Evolutionary conservation across 2,329 filamentous ascomycete genomes (phyloP), one percentile per base, ranked within the genome.

Genomic region (Fusarium haematococcum): DNA sequence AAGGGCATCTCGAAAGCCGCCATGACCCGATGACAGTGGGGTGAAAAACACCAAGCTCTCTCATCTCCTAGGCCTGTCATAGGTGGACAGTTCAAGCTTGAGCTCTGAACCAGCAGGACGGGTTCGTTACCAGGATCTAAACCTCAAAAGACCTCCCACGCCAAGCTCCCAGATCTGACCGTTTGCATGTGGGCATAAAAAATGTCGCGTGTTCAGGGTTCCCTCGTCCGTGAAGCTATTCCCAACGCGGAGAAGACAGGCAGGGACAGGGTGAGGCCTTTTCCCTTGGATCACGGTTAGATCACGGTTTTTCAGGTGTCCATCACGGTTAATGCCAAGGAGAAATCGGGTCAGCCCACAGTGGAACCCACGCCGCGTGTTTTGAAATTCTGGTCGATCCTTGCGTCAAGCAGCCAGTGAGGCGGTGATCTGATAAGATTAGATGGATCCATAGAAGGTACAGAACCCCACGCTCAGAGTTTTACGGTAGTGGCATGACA

Each of bases 401-500:
- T 54, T n/a, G 32, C 27, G 11, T 56, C 13, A n/a, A 25, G 14
- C 14, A 23, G 27, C 45, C 45, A 48, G 30, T 35, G 1, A 25
- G 33, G 14, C 66, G 61, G 57, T 58, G 63, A 76, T 77, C 75
- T 73, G 73, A 76, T 77, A 73, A 77, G 75, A 77, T 76, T 77
- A 77, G 75, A 77, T 77, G 75, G 59, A 57, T 58, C 72, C 60
- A 45, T 48, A 18, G 41, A 41, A 25, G 10, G n/a, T 25, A 27
- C 20, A 56, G 59, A 32, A 41, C 43, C 60, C 60, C 50, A 66
- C 56, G 39, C 33, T 41, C 41, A 35, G 62, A 18, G 16, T 48
- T 27, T 58, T 39, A 37, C 14, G 6, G 13, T 23, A 27, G 33
- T 58, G 54, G 54, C 20, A 39, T 58, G 54, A 58, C 27, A 30